A percentile compares a stretch with the other conserved stretches of the same genome.
Conservation (phyloP, 306 rosid species). For the Lotus japonicus region DNA sequence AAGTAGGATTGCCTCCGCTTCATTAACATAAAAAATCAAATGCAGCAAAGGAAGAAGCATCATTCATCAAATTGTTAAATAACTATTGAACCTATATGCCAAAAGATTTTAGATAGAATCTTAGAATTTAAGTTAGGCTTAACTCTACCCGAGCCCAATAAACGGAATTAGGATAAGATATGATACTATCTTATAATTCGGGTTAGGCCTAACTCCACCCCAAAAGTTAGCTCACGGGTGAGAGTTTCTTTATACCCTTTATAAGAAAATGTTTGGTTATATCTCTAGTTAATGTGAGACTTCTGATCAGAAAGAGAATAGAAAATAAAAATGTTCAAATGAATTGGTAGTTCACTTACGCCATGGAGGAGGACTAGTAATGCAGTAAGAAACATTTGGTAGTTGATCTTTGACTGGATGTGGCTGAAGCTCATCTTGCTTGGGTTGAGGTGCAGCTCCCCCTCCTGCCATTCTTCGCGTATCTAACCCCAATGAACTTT, state of each 20-base stretch:
- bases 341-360: conserved; percentile 54
- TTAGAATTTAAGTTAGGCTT: no score
- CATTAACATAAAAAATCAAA: conserved; percentile 15
- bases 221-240: no score
- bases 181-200: no score
- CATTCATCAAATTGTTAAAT: not conserved
- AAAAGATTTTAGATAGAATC: no score
- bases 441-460: conserved; percentile 70
- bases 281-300: no score
- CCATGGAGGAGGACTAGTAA: conserved; percentile 99
- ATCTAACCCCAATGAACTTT: not conserved
- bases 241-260: no score
- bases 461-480: conserved; percentile 58
- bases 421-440: conserved; percentile 85
- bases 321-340: not conserved
- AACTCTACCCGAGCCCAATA: no score
- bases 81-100: not conserved
- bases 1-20: conserved; percentile 94
- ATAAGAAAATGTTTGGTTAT: no score
- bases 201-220: no score
- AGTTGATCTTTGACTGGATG: conserved; percentile 87
- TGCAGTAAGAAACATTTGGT: conserved; percentile 80
- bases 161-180: no score
- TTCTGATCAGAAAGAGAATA: no score
- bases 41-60: not conserved